Conservation (phyloP, 306 rosid species). For the Pyrus pyrifolia region DNA sequence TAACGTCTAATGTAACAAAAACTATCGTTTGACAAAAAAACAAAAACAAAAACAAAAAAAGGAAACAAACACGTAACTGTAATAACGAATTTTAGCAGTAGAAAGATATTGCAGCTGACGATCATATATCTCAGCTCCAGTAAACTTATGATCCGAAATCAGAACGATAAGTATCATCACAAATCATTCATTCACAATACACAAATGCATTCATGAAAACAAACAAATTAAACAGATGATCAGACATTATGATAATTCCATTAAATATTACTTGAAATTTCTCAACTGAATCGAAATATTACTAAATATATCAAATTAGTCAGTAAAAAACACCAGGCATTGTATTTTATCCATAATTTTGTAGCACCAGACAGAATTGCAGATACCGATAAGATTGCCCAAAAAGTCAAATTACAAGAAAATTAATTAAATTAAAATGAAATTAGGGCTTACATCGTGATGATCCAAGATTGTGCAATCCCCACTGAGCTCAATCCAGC, state of each 20-base stretch:
- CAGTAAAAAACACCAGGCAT: conserved; percentile 9
- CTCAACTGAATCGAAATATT: background rate
- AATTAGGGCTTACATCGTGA: conserved; percentile 13
- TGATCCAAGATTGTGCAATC: conserved; percentile 21
- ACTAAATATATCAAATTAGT: conserved; percentile 2
- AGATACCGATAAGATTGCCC: background rate
- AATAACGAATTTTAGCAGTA: background rate
- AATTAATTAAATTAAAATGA: background rate
- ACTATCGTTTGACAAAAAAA: too few relatives aligned
- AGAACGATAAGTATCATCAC: background rate
- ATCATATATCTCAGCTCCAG: conserved; percentile 21
- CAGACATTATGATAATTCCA: background rate
- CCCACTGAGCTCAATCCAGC: conserved; percentile 18
- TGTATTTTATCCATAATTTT: conserved; percentile 12
- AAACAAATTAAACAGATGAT: background rate
- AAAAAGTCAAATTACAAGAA: background rate
- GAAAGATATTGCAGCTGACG: background rate
- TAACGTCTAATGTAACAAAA: too few relatives aligned
- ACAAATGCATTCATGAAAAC: background rate
- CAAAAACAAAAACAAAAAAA: background rate
- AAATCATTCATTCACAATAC: background rate
- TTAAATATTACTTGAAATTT: background rate
- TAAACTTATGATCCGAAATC: conserved; percentile 15
- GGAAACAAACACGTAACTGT: background rate
- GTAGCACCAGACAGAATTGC: conserved; percentile 10